Conservation (phyloP, 164 flowering plant species). For the Cinnamomum micranthum region DNA sequence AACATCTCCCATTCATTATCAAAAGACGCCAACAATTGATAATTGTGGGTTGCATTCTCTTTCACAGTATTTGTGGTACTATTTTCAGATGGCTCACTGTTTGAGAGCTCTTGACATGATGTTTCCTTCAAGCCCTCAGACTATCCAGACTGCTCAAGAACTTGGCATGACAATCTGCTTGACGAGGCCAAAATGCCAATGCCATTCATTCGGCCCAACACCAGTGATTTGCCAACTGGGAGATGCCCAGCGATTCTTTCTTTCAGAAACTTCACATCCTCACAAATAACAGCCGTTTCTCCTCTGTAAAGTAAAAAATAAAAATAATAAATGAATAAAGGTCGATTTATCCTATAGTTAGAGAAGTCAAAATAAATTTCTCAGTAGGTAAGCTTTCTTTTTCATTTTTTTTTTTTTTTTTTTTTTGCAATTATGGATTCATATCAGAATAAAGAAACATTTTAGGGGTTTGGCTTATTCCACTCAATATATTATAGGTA, state of each 20-base stretch:
- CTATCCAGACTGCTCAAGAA: conserved; percentile 15
- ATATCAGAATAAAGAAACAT: background rate
- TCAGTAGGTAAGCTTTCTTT: background rate
- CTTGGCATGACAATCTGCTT: conserved; percentile 34
- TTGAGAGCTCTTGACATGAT: conserved; percentile 18
- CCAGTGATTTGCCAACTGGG: conserved; percentile 52
- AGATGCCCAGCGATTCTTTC: conserved; percentile 57
- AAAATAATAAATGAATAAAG: too few relatives aligned
- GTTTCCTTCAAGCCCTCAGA: conserved; percentile 19
- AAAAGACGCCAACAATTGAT: background rate
- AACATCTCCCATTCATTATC: conserved; percentile 51
- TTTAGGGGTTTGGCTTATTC: background rate
- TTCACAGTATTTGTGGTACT: conserved; percentile 5
- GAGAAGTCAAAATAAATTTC: background rate
- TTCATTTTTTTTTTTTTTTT: too few relatives aligned
- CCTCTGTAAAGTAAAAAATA: conserved; percentile 49
- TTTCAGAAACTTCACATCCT: conserved; percentile 68
- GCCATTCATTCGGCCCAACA: conserved; percentile 60
- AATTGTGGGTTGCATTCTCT: conserved; percentile 2
- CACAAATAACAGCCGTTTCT: conserved; percentile 82
- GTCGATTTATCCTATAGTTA: background rate
- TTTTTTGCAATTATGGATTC: background rate
- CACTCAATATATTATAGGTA: too few relatives aligned
- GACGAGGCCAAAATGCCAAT: conserved; percentile 56
- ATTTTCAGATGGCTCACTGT: conserved; percentile 10